Evolutionary conservation across 768 basidiomycete genomes (phyloP).

Genomic region (Agaricus bisporus): DNA sequence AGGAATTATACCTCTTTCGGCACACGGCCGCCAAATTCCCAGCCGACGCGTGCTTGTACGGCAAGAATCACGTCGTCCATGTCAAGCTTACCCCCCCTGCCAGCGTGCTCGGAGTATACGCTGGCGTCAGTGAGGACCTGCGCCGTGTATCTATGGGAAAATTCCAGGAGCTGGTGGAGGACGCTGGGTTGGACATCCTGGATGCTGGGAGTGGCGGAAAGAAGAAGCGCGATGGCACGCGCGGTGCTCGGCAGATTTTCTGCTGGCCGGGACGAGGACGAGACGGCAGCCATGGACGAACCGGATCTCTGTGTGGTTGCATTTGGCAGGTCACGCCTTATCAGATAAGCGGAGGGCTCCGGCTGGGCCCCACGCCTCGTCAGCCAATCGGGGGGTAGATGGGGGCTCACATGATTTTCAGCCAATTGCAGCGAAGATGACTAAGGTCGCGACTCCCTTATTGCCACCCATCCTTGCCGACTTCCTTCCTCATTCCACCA

Average conservation of each 20-base stretch:
- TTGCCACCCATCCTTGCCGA: constrained; percentile 9
- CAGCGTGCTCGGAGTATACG: constrained; percentile 85
- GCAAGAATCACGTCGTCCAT: constrained; percentile 79
- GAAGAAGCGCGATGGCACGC: constrained; percentile 73
- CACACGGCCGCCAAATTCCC: constrained; percentile 87
- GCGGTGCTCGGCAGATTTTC: constrained; percentile 83
- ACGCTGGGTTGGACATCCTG: constrained; percentile 86
- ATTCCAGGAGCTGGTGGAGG: constrained; percentile 82
- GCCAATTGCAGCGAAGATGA: constrained; percentile 11
- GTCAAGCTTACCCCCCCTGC: constrained; percentile 70
- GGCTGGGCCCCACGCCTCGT: not conserved
- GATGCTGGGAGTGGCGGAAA: constrained; percentile 78
- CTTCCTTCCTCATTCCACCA: constrained; percentile 31
- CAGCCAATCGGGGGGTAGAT: not conserved
- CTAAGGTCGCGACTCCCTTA: not conserved
- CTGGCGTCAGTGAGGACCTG: constrained; percentile 82
- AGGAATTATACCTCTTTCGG: constrained; percentile 68
- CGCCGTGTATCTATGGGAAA: constrained; percentile 76
- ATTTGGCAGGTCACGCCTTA: not conserved
- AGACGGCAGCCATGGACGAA: not conserved
- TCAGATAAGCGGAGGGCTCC: not conserved
- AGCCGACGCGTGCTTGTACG: constrained; percentile 84
- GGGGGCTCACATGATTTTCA: constrained; percentile 5
- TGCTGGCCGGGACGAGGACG: constrained; percentile 33
- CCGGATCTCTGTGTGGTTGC: constrained; percentile 3